Base-by-base conservation (phyloP, 2,329 filamentous ascomycete genomes). In the Leptographium radiaticola region DNA sequence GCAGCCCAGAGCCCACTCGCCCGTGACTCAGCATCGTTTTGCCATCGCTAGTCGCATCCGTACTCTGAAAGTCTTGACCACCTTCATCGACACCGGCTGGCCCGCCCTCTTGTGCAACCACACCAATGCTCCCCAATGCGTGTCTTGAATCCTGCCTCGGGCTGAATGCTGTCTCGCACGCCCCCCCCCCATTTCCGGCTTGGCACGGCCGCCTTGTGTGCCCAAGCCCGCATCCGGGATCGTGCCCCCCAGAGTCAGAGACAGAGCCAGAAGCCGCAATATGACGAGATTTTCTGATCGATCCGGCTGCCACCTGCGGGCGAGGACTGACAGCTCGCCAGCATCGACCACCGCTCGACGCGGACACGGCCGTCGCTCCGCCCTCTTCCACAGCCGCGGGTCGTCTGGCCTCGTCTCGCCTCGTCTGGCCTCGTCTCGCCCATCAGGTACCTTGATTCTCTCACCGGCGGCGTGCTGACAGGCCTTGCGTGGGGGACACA, bases 281-380 rank as follows among this genome's bases (percentile, higher is more conserved):
- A 33, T 49, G 49, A 51, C 40, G n/a, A 46, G 51, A 53, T 47
- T 48, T 33, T 46, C 16, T 44, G 38, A 53, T 53, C 52, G 46
- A 53, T 53, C 46, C 52, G 31, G 18, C 18, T 30, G 16, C n/a
- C 20, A 12, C 25, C 49, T 53, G 52, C 46, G 46, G 52, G 52
- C 40, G 52, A 53, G 46, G 31, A 53, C 1, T 53, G 52, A 53
- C 46, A 43, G 33, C 30, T n/a, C 16, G 34, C 31, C 31, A 20
- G 31, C 51, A 48, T 20, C 30, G 44, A 10, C 34, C 15, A 16
- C 34, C 9, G 34, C 9, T 13, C 9, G 12, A 36, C 34, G 16
- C 16, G 8, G 40, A 44, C 49, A 4, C 31, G 49, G 34, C 40
- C 31, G 4, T 16, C 12, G 7, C 25, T 33, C 39, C 1, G 6